Percentiles rank a stretch among this genome's conserved stretches.
These are phyloP conservation scores for Termitomyces sp. DNA, from an alignment of 768 basidiomycete genomes.

Conservation along the genomic window DNA sequence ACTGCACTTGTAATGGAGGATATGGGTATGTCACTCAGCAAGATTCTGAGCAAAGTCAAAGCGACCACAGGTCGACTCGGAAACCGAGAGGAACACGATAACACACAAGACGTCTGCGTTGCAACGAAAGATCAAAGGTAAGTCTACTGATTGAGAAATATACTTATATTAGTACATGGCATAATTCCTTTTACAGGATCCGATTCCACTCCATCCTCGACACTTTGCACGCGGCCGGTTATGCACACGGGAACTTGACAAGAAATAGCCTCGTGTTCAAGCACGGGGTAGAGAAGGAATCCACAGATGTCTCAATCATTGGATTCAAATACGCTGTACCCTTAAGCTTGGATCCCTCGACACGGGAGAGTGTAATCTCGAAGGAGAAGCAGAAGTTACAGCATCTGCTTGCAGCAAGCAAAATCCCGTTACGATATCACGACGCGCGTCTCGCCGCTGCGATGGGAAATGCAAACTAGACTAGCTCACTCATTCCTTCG, in stretches of 20 bases:
- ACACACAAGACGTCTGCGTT: neutral
- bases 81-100: neutral
- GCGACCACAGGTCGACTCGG: neutral
- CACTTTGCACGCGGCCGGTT: neutral
- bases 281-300: too few species aligned
- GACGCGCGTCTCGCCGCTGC: too few species aligned
- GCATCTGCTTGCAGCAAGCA: too few species aligned
- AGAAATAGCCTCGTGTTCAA: neutral
- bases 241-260: neutral
- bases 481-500: too few species aligned
- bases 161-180: too few species aligned
- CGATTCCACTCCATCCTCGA: neutral
- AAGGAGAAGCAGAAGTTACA: too few species aligned
- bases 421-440: too few species aligned
- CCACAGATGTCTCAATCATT: neutral
- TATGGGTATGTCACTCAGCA: neutral
- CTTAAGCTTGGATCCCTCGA: too few species aligned
- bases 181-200: too few species aligned
- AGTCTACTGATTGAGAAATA: too few species aligned
- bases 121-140: neutral
- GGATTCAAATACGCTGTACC: neutral
- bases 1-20: constrained; percentile 1
- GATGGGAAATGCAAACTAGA: too few species aligned
- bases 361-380: too few species aligned
- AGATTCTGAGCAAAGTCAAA: neutral